Conservation (phyloP, 192 early-diverging fungal genomes). For the Backusella mclennaniae region DNA sequence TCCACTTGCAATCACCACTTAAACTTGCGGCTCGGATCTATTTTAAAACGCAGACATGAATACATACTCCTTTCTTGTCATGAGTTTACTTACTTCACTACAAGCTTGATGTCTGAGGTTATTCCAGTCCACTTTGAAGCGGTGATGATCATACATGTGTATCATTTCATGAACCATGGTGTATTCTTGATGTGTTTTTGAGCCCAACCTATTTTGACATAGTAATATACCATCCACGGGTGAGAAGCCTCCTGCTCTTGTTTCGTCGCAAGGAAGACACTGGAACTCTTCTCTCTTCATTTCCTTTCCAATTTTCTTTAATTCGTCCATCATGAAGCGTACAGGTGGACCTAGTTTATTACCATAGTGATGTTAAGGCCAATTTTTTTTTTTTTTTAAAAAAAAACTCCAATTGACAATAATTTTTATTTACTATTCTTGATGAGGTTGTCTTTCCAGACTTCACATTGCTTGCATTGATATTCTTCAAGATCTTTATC, state of each 20-base stretch:
- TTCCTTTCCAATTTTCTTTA: conserved; percentile 66
- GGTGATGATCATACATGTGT: conserved; percentile 78
- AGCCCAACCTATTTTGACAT: conserved; percentile 80
- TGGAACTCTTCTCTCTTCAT: conserved; percentile 61
- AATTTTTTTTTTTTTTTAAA: no score
- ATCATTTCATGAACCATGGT: conserved; percentile 95
- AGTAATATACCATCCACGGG: conserved; percentile 78
- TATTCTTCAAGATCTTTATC: conserved; percentile 48
- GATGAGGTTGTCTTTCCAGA: conserved; percentile 74
- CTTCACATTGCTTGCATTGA: conserved; percentile 68
- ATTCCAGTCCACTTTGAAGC: conserved; percentile 71
- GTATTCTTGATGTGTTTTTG: conserved; percentile 84
- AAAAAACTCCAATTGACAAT: no score
- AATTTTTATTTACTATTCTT: conserved; percentile 49
- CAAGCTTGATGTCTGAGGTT: conserved; percentile 80
- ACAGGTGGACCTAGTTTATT: conserved; percentile 68
- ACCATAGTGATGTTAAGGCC: neutral
- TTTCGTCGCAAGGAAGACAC: conserved; percentile 82
- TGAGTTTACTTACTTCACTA: conserved; percentile 51
- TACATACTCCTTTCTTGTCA: neutral
- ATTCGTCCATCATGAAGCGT: conserved; percentile 80
- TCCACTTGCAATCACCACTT: conserved; percentile 76
- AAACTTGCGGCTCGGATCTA: conserved; percentile 72
- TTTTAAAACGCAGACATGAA: conserved; percentile 7
- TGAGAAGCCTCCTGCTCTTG: conserved; percentile 85